Percentiles rank a stretch among this genome's conserved stretches.
These are phyloP conservation scores for Dactylellina sp. DNA, from an alignment of 2,329 filamentous ascomycete species.

Conservation along the genomic window DNA sequence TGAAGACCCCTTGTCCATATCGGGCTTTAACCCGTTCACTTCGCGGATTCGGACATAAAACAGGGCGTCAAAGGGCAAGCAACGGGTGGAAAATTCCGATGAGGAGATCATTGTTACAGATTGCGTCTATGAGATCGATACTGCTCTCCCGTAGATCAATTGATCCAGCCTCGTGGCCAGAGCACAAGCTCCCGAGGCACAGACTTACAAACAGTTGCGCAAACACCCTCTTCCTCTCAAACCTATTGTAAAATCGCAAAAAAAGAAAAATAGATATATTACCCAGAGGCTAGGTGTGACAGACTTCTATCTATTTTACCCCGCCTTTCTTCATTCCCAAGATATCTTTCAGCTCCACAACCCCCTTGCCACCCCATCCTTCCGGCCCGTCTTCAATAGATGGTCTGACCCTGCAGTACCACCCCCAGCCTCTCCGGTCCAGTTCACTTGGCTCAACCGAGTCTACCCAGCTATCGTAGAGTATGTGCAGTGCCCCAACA, in stretches of 20 bases:
- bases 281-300: constrained; percentile 18
- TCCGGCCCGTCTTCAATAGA: constrained; percentile 49
- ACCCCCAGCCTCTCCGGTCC: constrained; percentile 47
- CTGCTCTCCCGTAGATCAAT: neutral
- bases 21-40: neutral
- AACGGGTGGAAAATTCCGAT: neutral
- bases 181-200: constrained; percentile 14
- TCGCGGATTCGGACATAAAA: neutral
- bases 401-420: constrained; percentile 47
- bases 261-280: constrained; percentile 11
- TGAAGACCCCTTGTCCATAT: neutral
- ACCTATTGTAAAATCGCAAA: neutral
- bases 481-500: constrained; percentile 36
- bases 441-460: constrained; percentile 36
- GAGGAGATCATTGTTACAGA: neutral
- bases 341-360: constrained; percentile 41
- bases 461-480: constrained; percentile 49
- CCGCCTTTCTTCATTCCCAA: constrained; percentile 42
- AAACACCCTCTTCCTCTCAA: neutral
- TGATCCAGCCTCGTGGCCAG: neutral
- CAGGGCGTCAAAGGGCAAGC: neutral
- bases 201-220: neutral
- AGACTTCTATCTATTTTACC: constrained; percentile 35
- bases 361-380: constrained; percentile 51
- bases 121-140: neutral